These are phyloP conservation scores for Lactuca saligna DNA, from an alignment of 129 eudicot species.

Conservation along the genomic window DNA sequence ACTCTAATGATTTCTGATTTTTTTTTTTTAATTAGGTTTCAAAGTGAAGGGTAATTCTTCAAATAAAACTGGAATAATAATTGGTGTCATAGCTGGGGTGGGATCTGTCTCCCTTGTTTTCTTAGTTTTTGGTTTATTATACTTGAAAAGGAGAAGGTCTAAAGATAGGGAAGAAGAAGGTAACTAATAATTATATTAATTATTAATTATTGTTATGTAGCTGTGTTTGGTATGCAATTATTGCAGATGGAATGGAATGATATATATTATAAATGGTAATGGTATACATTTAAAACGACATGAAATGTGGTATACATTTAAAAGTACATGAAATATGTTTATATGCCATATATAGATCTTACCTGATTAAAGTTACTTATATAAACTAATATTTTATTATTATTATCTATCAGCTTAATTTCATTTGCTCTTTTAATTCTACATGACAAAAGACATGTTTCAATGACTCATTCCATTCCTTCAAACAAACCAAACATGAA, in stretches of 20 bases:
- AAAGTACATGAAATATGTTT: neutral
- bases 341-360: no score
- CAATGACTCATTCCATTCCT: no score
- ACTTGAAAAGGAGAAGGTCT: constrained; percentile 35
- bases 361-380: neutral
- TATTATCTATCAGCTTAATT: neutral
- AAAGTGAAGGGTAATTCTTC: constrained; percentile 24
- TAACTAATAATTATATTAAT: neutral
- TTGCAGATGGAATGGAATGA: no score
- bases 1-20: neutral
- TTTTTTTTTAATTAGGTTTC: constrained; percentile 10
- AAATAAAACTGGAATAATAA: constrained; percentile 44
- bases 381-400: no score
- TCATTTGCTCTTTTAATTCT: neutral
- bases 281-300: no score
- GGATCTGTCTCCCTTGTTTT: constrained; percentile 27
- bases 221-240: no score
- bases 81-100: constrained; percentile 41
- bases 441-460: neutral
- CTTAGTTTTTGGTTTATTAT: constrained; percentile 2
- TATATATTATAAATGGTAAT: no score
- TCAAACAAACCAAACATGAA: neutral
- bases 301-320: no score
- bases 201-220: no score
- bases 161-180: constrained; percentile 43